phyloP scores from a whole-genome alignment of 768 basidiomycete genomes.

The Termitomyces sp. region DNA sequence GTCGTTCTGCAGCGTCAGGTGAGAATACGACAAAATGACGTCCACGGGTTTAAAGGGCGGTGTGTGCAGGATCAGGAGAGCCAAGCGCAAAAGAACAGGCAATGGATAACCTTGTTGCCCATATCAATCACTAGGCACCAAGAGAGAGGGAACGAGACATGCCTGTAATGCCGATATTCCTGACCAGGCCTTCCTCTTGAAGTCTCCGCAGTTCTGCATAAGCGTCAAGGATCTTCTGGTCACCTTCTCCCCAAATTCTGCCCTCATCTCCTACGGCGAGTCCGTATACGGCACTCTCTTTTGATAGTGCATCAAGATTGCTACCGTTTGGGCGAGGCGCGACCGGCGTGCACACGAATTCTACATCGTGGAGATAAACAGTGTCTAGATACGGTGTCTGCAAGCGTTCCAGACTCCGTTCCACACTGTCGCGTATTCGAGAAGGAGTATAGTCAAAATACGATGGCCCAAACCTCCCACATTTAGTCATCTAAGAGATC shows the following conservation, averaged over 20 bases:
- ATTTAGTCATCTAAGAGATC: conserved; percentile 69
- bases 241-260: conserved; percentile 60
- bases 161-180: conserved; percentile 79
- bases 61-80: conserved; percentile 65
- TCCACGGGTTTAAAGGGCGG: conserved; percentile 71
- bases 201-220: conserved; percentile 59
- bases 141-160: conserved; percentile 6
- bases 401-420: conserved; percentile 60
- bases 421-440: conserved; percentile 61
- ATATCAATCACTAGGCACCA: not conserved
- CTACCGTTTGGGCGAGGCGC: conserved; percentile 47
- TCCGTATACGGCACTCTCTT: conserved; percentile 59
- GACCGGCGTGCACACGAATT: conserved; percentile 60
- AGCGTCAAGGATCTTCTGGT: conserved; percentile 66
- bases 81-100: conserved; percentile 77
- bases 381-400: conserved; percentile 75
- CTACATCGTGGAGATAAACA: conserved; percentile 83
- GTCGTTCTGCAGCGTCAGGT: conserved; percentile 71
- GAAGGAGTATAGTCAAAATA: conserved; percentile 72
- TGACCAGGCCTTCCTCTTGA: conserved; percentile 68
- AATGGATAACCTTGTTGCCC: conserved; percentile 63
- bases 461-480: conserved; percentile 65
- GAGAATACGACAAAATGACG: conserved; percentile 75
- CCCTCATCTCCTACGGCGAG: conserved; percentile 52
- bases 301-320: conserved; percentile 47